Evolutionary conservation across 2,329 filamentous ascomycete genomes (phyloP), one percentile per base, ranked within the genome.

Genomic region (Fonsecaea erecta): DNA sequence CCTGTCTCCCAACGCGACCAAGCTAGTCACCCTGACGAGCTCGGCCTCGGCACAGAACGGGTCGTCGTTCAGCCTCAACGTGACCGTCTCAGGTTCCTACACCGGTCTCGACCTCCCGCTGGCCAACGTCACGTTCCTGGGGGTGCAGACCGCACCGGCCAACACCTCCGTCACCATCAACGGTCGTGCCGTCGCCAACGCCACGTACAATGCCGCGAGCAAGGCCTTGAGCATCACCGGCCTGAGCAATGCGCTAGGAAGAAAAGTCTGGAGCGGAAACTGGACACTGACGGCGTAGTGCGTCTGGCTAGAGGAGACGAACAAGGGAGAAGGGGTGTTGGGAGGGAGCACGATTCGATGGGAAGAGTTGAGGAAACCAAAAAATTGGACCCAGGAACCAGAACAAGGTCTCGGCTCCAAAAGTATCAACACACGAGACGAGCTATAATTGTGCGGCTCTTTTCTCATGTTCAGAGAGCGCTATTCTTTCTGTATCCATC

Each of bases 91-190:
- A 0, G 88, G 88, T 0, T 75, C 72, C 1, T 91, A 82, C 74
- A 74, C 77, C 9, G 87, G 90, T 67, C 76, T 73, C 0, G 89
- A 88, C 70, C 62, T 69, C 46, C 75, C 82, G 0, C 78, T 91
- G 14, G 84, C 82, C 0, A 88, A 87, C 65, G 80, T 90, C 40
- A 90, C 86, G 0, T 74, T 92, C 52, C 68, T 90, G 66, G 89
- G 89, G 24, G 79, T 89, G 0, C 65, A 75, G 2, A 69, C 71
- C n/a, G 69, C 74, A 64, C 76, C 70, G 71, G 81, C 35, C 2
- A 74, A 70, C 0, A 62, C 43, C 24, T 75, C 72, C n/a, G 84
- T 90, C 1, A 77, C 75, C 24, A 75, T 90, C 7, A 86, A 88
- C 71, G 84, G 82, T 0, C 68, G 75, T 34, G 63, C 67, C 1